A percentile compares a stretch with the other conserved stretches of the same genome.
Evolutionary conservation across 768 basidiomycete genomes (phyloP).

Genomic region (Russula vinacea): DNA sequence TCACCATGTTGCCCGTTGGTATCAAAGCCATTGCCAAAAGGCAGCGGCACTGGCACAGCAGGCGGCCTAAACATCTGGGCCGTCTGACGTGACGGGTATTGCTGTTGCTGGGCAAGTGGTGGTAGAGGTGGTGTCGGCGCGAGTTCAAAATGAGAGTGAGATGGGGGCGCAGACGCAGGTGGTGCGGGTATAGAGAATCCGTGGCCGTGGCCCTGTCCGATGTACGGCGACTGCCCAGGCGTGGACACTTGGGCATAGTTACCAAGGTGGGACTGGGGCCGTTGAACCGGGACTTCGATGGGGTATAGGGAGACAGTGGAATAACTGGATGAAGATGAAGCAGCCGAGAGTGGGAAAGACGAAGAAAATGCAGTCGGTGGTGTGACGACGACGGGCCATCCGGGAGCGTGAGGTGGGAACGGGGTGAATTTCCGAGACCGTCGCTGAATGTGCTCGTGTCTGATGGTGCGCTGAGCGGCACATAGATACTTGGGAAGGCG

Average conservation of each 20-base stretch:
- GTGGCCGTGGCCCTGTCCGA: slow-evolving; percentile 21
- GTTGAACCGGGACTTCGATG: slow-evolving; percentile 12
- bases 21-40: slow-evolving; percentile 20
- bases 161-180: slow-evolving; percentile 24
- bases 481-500: slow-evolving; percentile 17
- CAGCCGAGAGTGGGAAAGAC: slow-evolving; percentile 5
- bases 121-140: slow-evolving; percentile 15
- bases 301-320: slow-evolving; percentile 18
- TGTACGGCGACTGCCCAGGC: slow-evolving; percentile 13
- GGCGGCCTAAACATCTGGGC: slow-evolving; percentile 9
- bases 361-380: slow-evolving; percentile 17
- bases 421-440: slow-evolving; percentile 9
- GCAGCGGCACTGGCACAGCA: slow-evolving; percentile 15
- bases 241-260: slow-evolving; percentile 13
- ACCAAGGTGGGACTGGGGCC: slow-evolving; percentile 18
- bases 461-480: slow-evolving; percentile 13
- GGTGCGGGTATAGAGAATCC: slow-evolving; percentile 14
- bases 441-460: slow-evolving; percentile 18
- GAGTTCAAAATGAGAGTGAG: slow-evolving; percentile 26
- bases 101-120: slow-evolving; percentile 9
- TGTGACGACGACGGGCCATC: slow-evolving; percentile 5
- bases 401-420: slow-evolving; percentile 14
- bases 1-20: slow-evolving; percentile 2
- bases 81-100: background rate
- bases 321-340: slow-evolving; percentile 21